Percentiles rank a stretch among this genome's conserved stretches.
Evolutionary conservation across 2,329 filamentous ascomycete genomes (phyloP).

Genomic region (Penicillium sp.): DNA sequence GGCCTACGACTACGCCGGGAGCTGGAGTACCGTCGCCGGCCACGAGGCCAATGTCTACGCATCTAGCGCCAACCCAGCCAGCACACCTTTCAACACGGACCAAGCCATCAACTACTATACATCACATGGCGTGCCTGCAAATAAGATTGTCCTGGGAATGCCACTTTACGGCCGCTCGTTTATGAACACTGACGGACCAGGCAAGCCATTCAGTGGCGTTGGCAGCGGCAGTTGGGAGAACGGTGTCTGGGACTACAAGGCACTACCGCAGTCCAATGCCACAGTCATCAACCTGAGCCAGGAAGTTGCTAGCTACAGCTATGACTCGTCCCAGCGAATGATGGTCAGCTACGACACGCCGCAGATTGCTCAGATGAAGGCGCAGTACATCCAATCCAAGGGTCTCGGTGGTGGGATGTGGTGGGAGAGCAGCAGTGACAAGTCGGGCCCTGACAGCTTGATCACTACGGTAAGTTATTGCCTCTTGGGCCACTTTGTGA

Average conservation of each 20-base stretch:
- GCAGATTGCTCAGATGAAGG: constrained; percentile 63
- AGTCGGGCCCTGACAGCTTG: constrained; percentile 59
- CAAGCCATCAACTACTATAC: constrained; percentile 69
- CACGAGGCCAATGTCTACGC: constrained; percentile 78
- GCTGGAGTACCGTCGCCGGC: constrained; percentile 67
- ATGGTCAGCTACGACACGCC: constrained; percentile 75
- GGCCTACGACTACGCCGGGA: constrained; percentile 83
- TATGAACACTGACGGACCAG: constrained; percentile 69
- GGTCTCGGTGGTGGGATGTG: constrained; percentile 89
- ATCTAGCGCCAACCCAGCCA: constrained; percentile 52
- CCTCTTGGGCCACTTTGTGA: background rate
- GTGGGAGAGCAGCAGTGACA: constrained; percentile 86
- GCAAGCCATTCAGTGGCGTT: constrained; percentile 63
- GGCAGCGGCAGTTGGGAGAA: constrained; percentile 79
- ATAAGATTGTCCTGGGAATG: constrained; percentile 85
- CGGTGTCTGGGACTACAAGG: constrained; percentile 86
- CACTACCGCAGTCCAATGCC: constrained; percentile 64
- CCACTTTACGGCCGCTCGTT: constrained; percentile 88
- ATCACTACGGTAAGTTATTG: constrained; percentile 50
- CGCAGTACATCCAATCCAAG: constrained; percentile 61
- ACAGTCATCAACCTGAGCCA: constrained; percentile 57
- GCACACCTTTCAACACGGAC: constrained; percentile 74
- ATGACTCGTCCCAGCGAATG: constrained; percentile 55
- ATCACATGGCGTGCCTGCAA: constrained; percentile 56
- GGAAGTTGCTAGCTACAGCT: constrained; percentile 68